phyloP scores from a whole-genome alignment of 371 early-diverging fungal genomes.

The Cokeromyces recurvatus region DNA sequence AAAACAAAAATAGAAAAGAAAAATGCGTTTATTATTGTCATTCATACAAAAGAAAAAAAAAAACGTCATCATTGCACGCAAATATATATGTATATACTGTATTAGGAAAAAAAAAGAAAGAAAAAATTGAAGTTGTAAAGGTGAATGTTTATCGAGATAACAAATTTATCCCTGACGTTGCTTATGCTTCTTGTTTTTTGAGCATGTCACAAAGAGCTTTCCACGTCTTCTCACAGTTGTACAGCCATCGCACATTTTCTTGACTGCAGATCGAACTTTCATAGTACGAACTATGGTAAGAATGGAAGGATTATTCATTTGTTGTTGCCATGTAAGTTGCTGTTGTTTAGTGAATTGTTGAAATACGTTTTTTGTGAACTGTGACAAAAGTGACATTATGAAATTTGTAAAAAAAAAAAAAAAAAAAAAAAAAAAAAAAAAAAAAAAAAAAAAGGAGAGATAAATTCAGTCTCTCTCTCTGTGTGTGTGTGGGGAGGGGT shows the following conservation, averaged over 20 bases:
- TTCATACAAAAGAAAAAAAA: too few relatives aligned
- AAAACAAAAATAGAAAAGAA: too few relatives aligned
- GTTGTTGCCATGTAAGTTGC: conserved; percentile 21
- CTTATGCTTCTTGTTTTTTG: conserved; percentile 80
- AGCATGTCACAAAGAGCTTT: conserved; percentile 74
- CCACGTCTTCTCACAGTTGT: conserved; percentile 75
- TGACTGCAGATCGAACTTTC: conserved; percentile 81
- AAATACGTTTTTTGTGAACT: conserved; percentile 24
- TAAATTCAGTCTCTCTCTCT: too few relatives aligned
- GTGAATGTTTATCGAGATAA: too few relatives aligned
- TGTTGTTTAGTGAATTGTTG: conserved; percentile 28
- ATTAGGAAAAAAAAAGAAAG: too few relatives aligned
- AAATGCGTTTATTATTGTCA: too few relatives aligned
- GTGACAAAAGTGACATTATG: conserved; percentile 32
- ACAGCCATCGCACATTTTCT: conserved; percentile 79
- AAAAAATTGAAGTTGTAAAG: too few relatives aligned
- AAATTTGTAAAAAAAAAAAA: not conserved
- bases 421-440: too few relatives aligned
- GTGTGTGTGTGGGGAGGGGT: too few relatives aligned
- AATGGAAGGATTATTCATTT: conserved; percentile 17
- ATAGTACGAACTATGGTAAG: conserved; percentile 61
- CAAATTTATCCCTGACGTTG: conserved; percentile 74
- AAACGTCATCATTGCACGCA: too few relatives aligned
- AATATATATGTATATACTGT: too few relatives aligned
- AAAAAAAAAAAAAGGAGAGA: too few relatives aligned